Conservation (phyloP, 192 early-diverging fungal genomes). For the Jimgerdemannia flammicorona region DNA sequence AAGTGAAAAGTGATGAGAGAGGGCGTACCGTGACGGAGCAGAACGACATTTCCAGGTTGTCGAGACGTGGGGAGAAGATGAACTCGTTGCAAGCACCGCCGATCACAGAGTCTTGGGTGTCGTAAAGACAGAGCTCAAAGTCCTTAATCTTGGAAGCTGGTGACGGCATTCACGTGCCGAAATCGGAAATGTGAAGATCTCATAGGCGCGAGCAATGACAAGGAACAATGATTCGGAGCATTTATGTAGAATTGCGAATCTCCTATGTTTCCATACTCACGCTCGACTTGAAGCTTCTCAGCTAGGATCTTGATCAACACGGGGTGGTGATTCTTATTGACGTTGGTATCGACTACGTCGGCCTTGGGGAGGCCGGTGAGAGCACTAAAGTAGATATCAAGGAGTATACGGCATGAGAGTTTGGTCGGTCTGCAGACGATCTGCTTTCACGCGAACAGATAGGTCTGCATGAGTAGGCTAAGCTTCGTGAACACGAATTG, state of each 20-base stretch:
- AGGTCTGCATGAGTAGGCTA: neutral
- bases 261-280: constrained; percentile 24
- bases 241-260: neutral
- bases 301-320: constrained; percentile 75
- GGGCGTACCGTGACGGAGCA: constrained; percentile 65
- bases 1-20: constrained; percentile 18
- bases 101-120: constrained; percentile 84
- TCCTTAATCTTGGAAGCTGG: constrained; percentile 77
- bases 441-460: too few species aligned
- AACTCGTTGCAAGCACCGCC: constrained; percentile 93
- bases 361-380: constrained; percentile 19
- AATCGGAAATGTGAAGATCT: constrained; percentile 32
- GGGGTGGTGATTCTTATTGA: constrained; percentile 72
- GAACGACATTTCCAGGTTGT: constrained; percentile 97
- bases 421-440: too few species aligned
- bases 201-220: constrained; percentile 44
- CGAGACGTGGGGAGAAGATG: constrained; percentile 88
- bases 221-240: neutral
- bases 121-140: constrained; percentile 97
- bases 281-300: constrained; percentile 63
- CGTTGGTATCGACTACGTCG: constrained; percentile 16
- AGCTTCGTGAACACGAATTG: neutral
- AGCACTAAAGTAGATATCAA: constrained; percentile 4
- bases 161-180: neutral
- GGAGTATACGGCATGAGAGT: neutral